Conservation (phyloP, 2,329 filamentous ascomycete genomes). For the Microdochium bolleyi region DNA sequence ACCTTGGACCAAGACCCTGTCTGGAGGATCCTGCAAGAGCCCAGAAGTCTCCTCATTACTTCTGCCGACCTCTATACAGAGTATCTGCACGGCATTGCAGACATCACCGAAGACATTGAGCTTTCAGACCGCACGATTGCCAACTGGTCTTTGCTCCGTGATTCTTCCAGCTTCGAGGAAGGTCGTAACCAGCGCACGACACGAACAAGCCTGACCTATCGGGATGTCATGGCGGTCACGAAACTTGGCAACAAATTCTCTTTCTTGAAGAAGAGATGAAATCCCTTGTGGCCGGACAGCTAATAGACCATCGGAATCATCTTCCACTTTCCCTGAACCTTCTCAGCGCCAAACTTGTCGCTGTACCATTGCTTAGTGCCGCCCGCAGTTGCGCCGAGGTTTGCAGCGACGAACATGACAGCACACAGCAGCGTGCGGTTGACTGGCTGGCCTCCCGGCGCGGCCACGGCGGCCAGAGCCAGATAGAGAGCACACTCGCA, state of each 20-base stretch:
- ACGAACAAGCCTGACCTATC: slow-evolving; percentile 69
- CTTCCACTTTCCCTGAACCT: slow-evolving; percentile 56
- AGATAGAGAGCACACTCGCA: slow-evolving; percentile 82
- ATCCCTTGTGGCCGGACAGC: background rate
- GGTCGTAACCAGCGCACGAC: slow-evolving; percentile 50
- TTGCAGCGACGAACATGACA: slow-evolving; percentile 65
- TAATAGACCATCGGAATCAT: slow-evolving; percentile 68
- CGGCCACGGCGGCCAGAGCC: slow-evolving; percentile 64
- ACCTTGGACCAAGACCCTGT: slow-evolving; percentile 41
- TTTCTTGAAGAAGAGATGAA: slow-evolving; percentile 32
- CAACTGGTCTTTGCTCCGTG: slow-evolving; percentile 63
- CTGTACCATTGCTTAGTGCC: slow-evolving; percentile 75
- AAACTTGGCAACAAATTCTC: slow-evolving; percentile 63
- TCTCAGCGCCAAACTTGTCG: slow-evolving; percentile 62
- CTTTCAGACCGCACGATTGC: slow-evolving; percentile 54
- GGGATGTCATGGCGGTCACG: slow-evolving; percentile 79
- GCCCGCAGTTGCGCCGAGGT: slow-evolving; percentile 73
- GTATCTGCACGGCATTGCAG: slow-evolving; percentile 67
- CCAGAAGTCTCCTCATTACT: slow-evolving; percentile 71
- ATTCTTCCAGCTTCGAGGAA: slow-evolving; percentile 32
- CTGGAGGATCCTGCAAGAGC: slow-evolving; percentile 70
- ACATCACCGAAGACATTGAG: slow-evolving; percentile 56
- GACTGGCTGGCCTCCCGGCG: slow-evolving; percentile 55
- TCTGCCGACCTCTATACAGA: slow-evolving; percentile 59
- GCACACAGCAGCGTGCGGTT: slow-evolving; percentile 70